Percentiles rank a stretch among this genome's conserved stretches.
phyloP scores from a whole-genome alignment of 2,329 filamentous ascomycete species.

The Xylaria sp. region DNA sequence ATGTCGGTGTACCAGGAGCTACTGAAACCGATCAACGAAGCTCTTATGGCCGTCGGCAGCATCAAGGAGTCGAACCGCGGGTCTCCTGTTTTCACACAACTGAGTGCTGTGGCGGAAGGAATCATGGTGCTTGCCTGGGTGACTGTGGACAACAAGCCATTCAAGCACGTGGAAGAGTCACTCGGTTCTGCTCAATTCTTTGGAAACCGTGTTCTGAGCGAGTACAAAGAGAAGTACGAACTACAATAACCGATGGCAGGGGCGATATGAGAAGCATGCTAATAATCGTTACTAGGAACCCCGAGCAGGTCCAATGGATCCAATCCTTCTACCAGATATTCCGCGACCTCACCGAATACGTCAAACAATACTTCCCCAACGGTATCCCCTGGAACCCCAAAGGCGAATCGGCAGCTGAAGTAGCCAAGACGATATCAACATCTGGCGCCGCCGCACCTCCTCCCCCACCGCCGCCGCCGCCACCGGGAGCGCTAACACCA shows the following conservation, averaged over 20 bases:
- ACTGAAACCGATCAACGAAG: constrained; percentile 86
- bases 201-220: constrained; percentile 92
- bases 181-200: constrained; percentile 90
- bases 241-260: neutral
- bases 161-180: constrained; percentile 85
- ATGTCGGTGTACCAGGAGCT: constrained; percentile 78
- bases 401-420: constrained; percentile 77
- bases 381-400: constrained; percentile 89
- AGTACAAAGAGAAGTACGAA: constrained; percentile 76
- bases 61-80: constrained; percentile 85
- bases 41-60: constrained; percentile 80
- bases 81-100: constrained; percentile 79
- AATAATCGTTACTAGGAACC: constrained; percentile 59
- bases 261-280: constrained; percentile 26
- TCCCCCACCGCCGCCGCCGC: constrained; percentile 73
- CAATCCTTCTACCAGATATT: constrained; percentile 94
- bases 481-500: constrained; percentile 56
- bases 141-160: constrained; percentile 82
- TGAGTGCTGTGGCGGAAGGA: constrained; percentile 89
- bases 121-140: constrained; percentile 94
- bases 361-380: constrained; percentile 82
- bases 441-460: constrained; percentile 55
- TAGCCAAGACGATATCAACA: constrained; percentile 67
- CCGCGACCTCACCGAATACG: constrained; percentile 82
- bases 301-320: constrained; percentile 86